These are phyloP conservation scores for Laguncularia racemosa DNA, from an alignment of 345 rosid species.

Conservation along the genomic window DNA sequence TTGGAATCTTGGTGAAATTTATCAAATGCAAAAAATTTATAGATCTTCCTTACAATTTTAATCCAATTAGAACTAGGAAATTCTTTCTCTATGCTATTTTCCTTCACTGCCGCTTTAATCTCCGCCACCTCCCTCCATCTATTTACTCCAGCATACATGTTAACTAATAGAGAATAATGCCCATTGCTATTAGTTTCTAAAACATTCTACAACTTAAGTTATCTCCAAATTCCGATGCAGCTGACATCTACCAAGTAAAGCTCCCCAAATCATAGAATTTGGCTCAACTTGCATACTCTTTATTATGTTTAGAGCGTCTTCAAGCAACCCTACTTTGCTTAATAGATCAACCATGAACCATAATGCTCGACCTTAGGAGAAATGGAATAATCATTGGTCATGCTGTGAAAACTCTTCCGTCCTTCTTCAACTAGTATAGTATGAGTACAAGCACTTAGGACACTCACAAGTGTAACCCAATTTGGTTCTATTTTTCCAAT, in stretches of 20 bases:
- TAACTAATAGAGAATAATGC: constrained; percentile 34
- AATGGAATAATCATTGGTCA: constrained; percentile 39
- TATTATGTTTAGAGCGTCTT: constrained; percentile 53
- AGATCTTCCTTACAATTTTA: constrained; percentile 34
- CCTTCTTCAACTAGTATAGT: constrained; percentile 75
- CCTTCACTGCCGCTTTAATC: constrained; percentile 48
- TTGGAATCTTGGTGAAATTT: constrained; percentile 40
- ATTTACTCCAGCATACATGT: constrained; percentile 51
- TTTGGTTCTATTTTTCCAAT: constrained; percentile 44
- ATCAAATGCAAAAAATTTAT: constrained; percentile 62
- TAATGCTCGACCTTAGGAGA: constrained; percentile 45
- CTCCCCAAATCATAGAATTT: constrained; percentile 73
- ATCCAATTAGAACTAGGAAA: constrained; percentile 70
- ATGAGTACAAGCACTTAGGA: constrained; percentile 71
- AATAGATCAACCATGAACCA: constrained; percentile 71
- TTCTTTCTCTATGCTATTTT: constrained; percentile 30
- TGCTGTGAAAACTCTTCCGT: constrained; percentile 38
- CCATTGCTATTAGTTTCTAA: constrained; percentile 66
- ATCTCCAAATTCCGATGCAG: constrained; percentile 53
- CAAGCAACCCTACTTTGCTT: constrained; percentile 64
- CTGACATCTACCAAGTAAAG: constrained; percentile 59
- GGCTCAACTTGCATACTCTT: constrained; percentile 40
- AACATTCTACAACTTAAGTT: constrained; percentile 45
- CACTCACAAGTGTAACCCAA: constrained; percentile 60
- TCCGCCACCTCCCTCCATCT: constrained; percentile 61